Percentiles rank a stretch among this genome's conserved stretches.
Conservation (phyloP, 1,139 yeast genomes). For the Candida gigantensis region DNA sequence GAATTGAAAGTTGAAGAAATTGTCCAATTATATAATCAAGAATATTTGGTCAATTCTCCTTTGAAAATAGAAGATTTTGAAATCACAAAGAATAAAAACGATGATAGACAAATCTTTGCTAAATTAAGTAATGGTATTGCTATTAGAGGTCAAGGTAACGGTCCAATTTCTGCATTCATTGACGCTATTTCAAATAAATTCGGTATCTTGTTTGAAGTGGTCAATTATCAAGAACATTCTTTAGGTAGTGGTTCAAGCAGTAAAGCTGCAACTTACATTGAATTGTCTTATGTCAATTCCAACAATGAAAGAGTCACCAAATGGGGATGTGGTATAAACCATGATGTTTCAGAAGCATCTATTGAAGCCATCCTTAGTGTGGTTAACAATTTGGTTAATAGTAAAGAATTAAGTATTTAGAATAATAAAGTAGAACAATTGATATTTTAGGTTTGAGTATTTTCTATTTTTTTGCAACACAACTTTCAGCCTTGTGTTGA, state of each 20-base stretch:
- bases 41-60: slow-evolving; percentile 43
- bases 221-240: slow-evolving; percentile 45
- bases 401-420: slow-evolving; percentile 20
- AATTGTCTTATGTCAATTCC: slow-evolving; percentile 34
- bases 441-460: background rate
- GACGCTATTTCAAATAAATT: slow-evolving; percentile 39
- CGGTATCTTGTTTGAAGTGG: slow-evolving; percentile 41
- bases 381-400: slow-evolving; percentile 34
- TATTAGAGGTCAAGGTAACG: slow-evolving; percentile 81
- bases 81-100: slow-evolving; percentile 26
- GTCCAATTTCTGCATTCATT: slow-evolving; percentile 77
- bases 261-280: slow-evolving; percentile 50
- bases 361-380: slow-evolving; percentile 48
- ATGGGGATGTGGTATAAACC: slow-evolving; percentile 52
- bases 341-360: slow-evolving; percentile 50
- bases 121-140: slow-evolving; percentile 23
- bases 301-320: slow-evolving; percentile 27
- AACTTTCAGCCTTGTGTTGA: too few species aligned
- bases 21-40: slow-evolving; percentile 68
- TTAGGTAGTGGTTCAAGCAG: slow-evolving; percentile 45
- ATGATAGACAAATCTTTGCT: slow-evolving; percentile 34
- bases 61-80: slow-evolving; percentile 38
- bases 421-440: too few species aligned
- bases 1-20: slow-evolving; percentile 82
- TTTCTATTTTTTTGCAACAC: background rate